phyloP scores from a whole-genome alignment of 2,329 filamentous ascomycete species.

The Fusarium pseudograminearum region DNA sequence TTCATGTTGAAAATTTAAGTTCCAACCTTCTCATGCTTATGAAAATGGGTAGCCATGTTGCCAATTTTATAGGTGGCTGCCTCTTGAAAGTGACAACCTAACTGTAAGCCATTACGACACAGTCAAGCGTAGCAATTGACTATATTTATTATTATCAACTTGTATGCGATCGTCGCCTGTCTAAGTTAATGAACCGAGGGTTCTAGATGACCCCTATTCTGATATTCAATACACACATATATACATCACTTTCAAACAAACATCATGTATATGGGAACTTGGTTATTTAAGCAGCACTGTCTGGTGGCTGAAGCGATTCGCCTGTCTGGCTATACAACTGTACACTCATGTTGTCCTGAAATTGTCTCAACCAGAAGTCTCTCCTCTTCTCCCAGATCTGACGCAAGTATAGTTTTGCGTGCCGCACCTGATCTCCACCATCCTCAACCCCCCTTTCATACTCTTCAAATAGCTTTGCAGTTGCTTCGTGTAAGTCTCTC shows the following conservation, averaged over 20 bases:
- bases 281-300: neutral
- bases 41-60: neutral
- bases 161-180: neutral
- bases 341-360: constrained; percentile 24
- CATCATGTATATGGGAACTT: neutral
- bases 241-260: neutral
- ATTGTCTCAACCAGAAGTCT: constrained; percentile 49
- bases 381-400: constrained; percentile 44
- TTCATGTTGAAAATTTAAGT: neutral
- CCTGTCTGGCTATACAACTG: neutral
- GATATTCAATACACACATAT: neutral
- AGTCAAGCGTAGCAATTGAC: neutral
- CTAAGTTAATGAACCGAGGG: neutral
- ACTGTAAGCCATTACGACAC: neutral
- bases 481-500: constrained; percentile 43
- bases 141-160: too few relatives aligned
- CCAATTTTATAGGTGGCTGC: too few relatives aligned
- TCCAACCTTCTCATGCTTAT: neutral
- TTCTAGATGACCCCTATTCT: neutral
- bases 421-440: constrained; percentile 37
- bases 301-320: neutral
- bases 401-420: constrained; percentile 51
- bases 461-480: constrained; percentile 50
- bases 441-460: constrained; percentile 49
- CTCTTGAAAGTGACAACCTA: neutral